These are phyloP conservation scores for Lepidium aucheri DNA, from an alignment of 345 rosid species.

Conservation along the genomic window DNA sequence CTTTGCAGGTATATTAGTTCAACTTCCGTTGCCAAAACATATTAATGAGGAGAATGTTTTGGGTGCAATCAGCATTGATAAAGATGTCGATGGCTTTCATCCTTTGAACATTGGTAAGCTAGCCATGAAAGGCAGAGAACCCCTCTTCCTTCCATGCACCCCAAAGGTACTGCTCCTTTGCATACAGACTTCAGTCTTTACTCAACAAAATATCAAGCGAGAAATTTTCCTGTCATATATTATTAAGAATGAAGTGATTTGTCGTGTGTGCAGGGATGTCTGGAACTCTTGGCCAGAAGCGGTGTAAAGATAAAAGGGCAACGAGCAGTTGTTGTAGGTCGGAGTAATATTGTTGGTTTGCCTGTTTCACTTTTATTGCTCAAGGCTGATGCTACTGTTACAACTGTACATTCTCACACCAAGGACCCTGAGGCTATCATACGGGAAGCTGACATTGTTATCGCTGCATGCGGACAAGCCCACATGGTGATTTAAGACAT, in stretches of 20 bases:
- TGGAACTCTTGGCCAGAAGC: slow-evolving; percentile 75
- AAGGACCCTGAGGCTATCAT: slow-evolving; percentile 55
- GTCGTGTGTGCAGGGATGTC: slow-evolving; percentile 55
- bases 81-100: slow-evolving; percentile 97
- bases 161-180: slow-evolving; percentile 55
- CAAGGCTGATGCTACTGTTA: slow-evolving; percentile 92
- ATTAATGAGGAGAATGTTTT: slow-evolving; percentile 80
- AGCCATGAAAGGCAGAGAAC: slow-evolving; percentile 97
- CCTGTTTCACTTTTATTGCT: slow-evolving; percentile 82
- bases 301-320: slow-evolving; percentile 67
- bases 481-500: slow-evolving; percentile 47
- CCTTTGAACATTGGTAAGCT: slow-evolving; percentile 91
- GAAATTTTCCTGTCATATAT: neutral
- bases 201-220: neutral
- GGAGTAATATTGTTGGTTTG: slow-evolving; percentile 89
- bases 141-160: slow-evolving; percentile 87
- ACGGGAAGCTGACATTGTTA: slow-evolving; percentile 80
- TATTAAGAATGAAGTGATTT: neutral
- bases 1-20: slow-evolving; percentile 75
- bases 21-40: slow-evolving; percentile 83
- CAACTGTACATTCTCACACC: slow-evolving; percentile 66
- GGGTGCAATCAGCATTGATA: slow-evolving; percentile 63
- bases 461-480: slow-evolving; percentile 93
- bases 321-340: slow-evolving; percentile 78
- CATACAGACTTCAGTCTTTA: neutral